Evolutionary conservation across 176 grass and related monocot genomes (phyloP).

Genomic region (Musa beccarii): DNA sequence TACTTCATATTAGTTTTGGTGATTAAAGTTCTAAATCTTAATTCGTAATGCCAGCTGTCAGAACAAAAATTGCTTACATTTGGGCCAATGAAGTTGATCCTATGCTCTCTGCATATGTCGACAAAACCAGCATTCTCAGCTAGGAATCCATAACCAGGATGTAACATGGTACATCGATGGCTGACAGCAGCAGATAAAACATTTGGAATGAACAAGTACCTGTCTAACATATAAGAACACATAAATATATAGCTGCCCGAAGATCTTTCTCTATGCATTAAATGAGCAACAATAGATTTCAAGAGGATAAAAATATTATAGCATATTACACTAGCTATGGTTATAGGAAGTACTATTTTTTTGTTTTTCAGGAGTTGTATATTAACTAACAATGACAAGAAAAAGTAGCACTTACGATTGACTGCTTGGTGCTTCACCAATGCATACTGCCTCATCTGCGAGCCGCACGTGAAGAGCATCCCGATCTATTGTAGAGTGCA

Average conservation of each 20-base stretch:
- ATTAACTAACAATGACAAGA: background rate
- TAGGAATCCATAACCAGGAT: slow-evolving; percentile 48
- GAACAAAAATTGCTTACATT: slow-evolving; percentile 26
- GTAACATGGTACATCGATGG: slow-evolving; percentile 44
- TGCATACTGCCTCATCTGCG: slow-evolving; percentile 41
- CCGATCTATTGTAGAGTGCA: slow-evolving; percentile 44
- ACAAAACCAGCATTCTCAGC: slow-evolving; percentile 47
- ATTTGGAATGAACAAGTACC: slow-evolving; percentile 38
- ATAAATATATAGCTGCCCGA: background rate
- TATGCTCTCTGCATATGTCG: slow-evolving; percentile 38
- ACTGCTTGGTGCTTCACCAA: slow-evolving; percentile 48
- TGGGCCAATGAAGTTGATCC: slow-evolving; percentile 44
- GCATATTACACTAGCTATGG: background rate
- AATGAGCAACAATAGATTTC: background rate
- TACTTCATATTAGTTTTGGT: background rate
- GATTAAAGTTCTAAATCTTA: background rate
- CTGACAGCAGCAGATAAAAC: slow-evolving; percentile 40
- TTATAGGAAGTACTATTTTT: background rate
- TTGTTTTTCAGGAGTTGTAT: background rate
- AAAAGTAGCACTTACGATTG: slow-evolving; percentile 36
- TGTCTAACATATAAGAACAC: slow-evolving; percentile 14
- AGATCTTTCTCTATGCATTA: background rate
- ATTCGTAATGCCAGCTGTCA: background rate
- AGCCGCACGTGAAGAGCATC: slow-evolving; percentile 45
- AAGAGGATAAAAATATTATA: background rate